Conservation (phyloP, 805 yeast species). For the Yarrowia bubula region DNA sequence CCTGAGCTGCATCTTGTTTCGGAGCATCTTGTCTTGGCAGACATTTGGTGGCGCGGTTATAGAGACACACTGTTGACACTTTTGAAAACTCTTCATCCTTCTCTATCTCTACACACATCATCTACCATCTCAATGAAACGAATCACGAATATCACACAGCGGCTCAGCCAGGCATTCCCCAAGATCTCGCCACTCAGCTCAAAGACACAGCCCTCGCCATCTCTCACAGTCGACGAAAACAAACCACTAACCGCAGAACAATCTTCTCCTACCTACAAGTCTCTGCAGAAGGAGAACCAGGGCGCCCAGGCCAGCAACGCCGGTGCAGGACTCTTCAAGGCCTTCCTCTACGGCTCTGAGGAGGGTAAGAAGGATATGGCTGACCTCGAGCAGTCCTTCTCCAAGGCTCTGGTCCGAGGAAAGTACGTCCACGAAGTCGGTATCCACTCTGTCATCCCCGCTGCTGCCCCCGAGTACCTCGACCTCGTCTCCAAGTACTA, state of each 20-base stretch:
- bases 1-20: not conserved
- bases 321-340: constrained; percentile 38
- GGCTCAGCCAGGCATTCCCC: not conserved
- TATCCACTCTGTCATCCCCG: constrained; percentile 42
- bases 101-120: not conserved
- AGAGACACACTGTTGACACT: no score
- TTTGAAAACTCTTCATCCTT: not conserved
- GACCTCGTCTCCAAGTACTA: constrained; percentile 38
- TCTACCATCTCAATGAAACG: not conserved
- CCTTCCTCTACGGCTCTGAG: constrained; percentile 43
- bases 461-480: constrained; percentile 40
- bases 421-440: constrained; percentile 45
- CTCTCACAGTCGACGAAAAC: constrained; percentile 30
- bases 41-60: no score
- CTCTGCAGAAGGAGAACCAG: constrained; percentile 27
- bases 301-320: constrained; percentile 20
- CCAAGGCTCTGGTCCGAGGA: constrained; percentile 42
- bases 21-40: not conserved
- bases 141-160: not conserved
- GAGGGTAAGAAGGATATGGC: constrained; percentile 40
- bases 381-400: constrained; percentile 39
- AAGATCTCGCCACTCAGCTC: not conserved
- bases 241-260: constrained; percentile 30
- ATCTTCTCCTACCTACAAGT: constrained; percentile 25
- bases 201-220: constrained; percentile 18